These are phyloP conservation scores for Emergomyces pasteurianus DNA, from an alignment of 2,329 filamentous ascomycete species.

Conservation along the genomic window DNA sequence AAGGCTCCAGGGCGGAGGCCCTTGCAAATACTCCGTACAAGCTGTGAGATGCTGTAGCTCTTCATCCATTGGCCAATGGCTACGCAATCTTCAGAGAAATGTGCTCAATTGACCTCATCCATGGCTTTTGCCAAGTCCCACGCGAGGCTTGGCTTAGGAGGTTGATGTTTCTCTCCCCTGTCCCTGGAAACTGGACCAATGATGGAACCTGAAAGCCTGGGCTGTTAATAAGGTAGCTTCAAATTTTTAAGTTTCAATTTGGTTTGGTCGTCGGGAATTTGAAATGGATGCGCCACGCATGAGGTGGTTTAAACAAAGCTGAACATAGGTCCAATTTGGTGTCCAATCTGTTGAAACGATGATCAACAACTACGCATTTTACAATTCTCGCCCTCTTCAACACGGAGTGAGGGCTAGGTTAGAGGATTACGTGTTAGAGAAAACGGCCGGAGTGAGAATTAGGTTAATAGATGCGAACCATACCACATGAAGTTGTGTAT, in stretches of 20 bases:
- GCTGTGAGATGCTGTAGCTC: background rate
- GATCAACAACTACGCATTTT: too few relatives aligned
- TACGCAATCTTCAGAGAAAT: background rate
- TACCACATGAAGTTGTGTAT: too few relatives aligned
- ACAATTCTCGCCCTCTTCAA: too few relatives aligned
- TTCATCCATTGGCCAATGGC: background rate
- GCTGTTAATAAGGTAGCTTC: background rate
- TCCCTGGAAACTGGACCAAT: background rate
- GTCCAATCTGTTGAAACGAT: too few relatives aligned
- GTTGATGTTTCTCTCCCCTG: background rate
- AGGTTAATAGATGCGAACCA: too few relatives aligned
- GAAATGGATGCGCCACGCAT: background rate
- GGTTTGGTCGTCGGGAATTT: too few relatives aligned
- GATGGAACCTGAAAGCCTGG: background rate
- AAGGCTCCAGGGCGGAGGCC: background rate
- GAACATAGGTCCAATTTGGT: too few relatives aligned
- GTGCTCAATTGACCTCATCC: constrained; percentile 11
- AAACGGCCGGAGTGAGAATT: too few relatives aligned
- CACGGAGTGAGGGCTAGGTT: too few relatives aligned
- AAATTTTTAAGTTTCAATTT: background rate
- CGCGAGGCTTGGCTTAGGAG: background rate
- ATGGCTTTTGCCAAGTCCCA: background rate
- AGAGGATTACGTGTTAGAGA: too few relatives aligned
- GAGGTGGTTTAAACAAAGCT: too few relatives aligned
- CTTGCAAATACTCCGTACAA: background rate